Percentiles rank a stretch among this genome's conserved stretches.
Evolutionary conservation across 164 flowering plant species (phyloP).

Genomic region (Santalum album): DNA sequence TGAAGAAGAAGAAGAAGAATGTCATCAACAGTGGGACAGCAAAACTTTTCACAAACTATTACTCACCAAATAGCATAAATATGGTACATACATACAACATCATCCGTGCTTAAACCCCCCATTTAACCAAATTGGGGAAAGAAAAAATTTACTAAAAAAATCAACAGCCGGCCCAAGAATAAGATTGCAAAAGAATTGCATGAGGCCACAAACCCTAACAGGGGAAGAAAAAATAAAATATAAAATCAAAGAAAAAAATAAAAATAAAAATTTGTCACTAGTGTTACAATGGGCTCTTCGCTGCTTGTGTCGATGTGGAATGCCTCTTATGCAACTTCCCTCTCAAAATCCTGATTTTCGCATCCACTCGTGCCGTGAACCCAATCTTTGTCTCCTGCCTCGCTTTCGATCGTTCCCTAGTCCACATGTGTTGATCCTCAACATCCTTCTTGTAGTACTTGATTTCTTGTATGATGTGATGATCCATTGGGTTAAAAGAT

Average conservation of each 20-base stretch:
- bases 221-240: not conserved
- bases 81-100: slow-evolving; percentile 40
- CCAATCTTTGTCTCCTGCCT: slow-evolving; percentile 90
- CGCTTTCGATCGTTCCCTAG: slow-evolving; percentile 73
- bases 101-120: slow-evolving; percentile 9
- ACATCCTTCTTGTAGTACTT: slow-evolving; percentile 83
- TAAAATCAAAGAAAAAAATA: not conserved
- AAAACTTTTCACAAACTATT: slow-evolving; percentile 15
- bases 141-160: slow-evolving; percentile 4
- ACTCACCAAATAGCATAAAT: slow-evolving; percentile 16
- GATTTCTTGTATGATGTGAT: slow-evolving; percentile 91
- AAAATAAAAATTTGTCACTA: not conserved
- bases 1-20: too few species aligned
- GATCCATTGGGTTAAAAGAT: slow-evolving; percentile 81
- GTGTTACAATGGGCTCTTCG: slow-evolving; percentile 15
- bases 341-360: slow-evolving; percentile 74
- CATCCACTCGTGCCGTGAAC: slow-evolving; percentile 90
- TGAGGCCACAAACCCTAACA: slow-evolving; percentile 6
- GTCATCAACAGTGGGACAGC: not conserved
- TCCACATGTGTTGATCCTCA: slow-evolving; percentile 80
- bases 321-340: slow-evolving; percentile 63
- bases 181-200: slow-evolving; percentile 1
- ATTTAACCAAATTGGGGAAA: not conserved
- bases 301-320: slow-evolving; percentile 12
- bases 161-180: not conserved